These are phyloP conservation scores for Cladorrhinum sp. DNA, from an alignment of 2,329 filamentous ascomycete species.

Conservation along the genomic window DNA sequence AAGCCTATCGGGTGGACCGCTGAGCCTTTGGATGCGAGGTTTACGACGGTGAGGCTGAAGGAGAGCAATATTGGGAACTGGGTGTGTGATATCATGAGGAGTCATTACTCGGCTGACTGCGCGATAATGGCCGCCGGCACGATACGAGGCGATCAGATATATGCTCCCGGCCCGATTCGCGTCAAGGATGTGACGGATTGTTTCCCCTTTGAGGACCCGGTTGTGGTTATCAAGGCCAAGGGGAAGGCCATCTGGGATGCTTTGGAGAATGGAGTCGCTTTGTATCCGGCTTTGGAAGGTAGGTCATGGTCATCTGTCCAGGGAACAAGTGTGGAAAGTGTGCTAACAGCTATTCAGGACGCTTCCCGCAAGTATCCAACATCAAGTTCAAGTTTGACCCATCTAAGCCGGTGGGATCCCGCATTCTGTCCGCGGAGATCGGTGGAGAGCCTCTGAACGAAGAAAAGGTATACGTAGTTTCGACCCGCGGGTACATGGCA, in stretches of 20 bases:
- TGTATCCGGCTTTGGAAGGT: conserved; percentile 79
- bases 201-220: conserved; percentile 90
- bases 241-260: conserved; percentile 75
- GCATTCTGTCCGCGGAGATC: conserved; percentile 63
- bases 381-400: conserved; percentile 74
- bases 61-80: conserved; percentile 91
- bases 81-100: conserved; percentile 86
- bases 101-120: conserved; percentile 77
- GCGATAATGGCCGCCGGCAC: conserved; percentile 82
- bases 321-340: background rate
- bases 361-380: conserved; percentile 84
- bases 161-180: conserved; percentile 72
- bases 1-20: conserved; percentile 82
- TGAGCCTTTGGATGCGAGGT: conserved; percentile 78
- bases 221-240: conserved; percentile 69
- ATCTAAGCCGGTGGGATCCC: conserved; percentile 53
- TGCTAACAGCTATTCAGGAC: conserved; percentile 34
- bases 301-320: conserved; percentile 16
- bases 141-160: conserved; percentile 84
- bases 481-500: conserved; percentile 85
- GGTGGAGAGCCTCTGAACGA: conserved; percentile 59
- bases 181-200: conserved; percentile 83
- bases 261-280: conserved; percentile 77
- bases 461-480: conserved; percentile 65
- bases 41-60: conserved; percentile 71